A percentile compares a stretch with the other conserved stretches of the same genome.
phyloP scores from a whole-genome alignment of 2,329 filamentous ascomycete genomes.

The Hypoxylon sp. region DNA sequence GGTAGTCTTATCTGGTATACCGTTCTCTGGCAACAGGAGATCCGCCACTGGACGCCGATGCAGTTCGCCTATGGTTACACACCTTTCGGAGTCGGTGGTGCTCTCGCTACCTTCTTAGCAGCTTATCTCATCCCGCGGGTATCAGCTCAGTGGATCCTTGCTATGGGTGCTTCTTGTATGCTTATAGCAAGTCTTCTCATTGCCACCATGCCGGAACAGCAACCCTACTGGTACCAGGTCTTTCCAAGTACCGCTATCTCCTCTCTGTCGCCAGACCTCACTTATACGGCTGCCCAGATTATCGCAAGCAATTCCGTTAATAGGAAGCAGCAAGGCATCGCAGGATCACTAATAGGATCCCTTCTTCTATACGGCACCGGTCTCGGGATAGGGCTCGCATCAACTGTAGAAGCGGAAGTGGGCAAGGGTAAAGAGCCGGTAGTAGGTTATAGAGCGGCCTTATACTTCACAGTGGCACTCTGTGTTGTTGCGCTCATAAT shows the following conservation, averaged over 20 bases:
- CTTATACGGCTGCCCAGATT: conserved; percentile 60
- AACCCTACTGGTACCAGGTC: conserved; percentile 54
- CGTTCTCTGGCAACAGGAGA: conserved; percentile 53
- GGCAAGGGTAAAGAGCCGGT: conserved; percentile 11
- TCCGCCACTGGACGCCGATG: conserved; percentile 53
- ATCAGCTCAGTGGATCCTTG: conserved; percentile 58
- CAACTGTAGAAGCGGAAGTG: conserved; percentile 44
- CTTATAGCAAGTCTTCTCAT: conserved; percentile 46
- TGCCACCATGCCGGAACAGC: conserved; percentile 56
- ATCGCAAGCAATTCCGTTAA: conserved; percentile 62
- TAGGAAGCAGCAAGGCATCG: conserved; percentile 59
- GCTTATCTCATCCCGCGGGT: conserved; percentile 58
- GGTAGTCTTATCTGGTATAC: conserved; percentile 60
- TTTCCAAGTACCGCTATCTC: conserved; percentile 51
- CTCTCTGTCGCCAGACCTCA: conserved; percentile 57
- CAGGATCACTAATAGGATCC: conserved; percentile 58
- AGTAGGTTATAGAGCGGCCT: conserved; percentile 22
- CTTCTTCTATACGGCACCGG: conserved; percentile 54
- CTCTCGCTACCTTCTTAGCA: conserved; percentile 49
- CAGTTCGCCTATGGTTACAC: conserved; percentile 51
- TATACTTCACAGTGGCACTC: conserved; percentile 28
- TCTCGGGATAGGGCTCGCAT: conserved; percentile 54
- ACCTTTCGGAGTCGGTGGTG: conserved; percentile 53
- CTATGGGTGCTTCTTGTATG: conserved; percentile 48
- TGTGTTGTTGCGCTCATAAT: conserved; percentile 22